Evolutionary conservation across 441 rosid species (phyloP).

Genomic region (Capsella rubella): DNA sequence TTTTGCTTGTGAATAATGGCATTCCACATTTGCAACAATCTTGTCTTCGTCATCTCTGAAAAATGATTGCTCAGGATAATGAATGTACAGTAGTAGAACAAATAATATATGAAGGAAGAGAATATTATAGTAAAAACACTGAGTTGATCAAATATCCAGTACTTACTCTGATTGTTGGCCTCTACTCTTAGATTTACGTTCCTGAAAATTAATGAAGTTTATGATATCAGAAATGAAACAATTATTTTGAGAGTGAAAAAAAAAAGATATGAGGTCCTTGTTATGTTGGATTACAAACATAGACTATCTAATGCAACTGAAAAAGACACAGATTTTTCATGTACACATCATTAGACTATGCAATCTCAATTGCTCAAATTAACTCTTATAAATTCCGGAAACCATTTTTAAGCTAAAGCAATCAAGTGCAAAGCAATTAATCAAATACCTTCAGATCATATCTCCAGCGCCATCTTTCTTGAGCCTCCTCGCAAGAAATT

Average conservation of each 20-base stretch:
- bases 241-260: constrained; percentile 8
- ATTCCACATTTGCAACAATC: constrained; percentile 81
- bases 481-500: constrained; percentile 72
- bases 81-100: constrained; percentile 41
- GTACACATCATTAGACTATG: constrained; percentile 22
- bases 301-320: constrained; percentile 2
- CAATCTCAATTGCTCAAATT: constrained; percentile 11
- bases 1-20: constrained; percentile 82
- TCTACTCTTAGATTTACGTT: constrained; percentile 50
- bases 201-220: constrained; percentile 53
- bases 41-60: constrained; percentile 78
- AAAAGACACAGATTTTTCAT: constrained; percentile 5
- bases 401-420: constrained; percentile 1
- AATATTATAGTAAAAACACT: constrained; percentile 14
- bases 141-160: constrained; percentile 38
- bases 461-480: constrained; percentile 88
- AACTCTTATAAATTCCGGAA: neutral
- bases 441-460: constrained; percentile 78
- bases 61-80: constrained; percentile 33
- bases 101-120: constrained; percentile 30
- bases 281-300: constrained; percentile 17
- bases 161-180: constrained; percentile 59
- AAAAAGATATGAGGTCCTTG: constrained; percentile 9
- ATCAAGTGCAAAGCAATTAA: constrained; percentile 20
- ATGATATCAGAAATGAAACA: constrained; percentile 43